These are phyloP conservation scores for Pleurostoma richardsiae DNA, from an alignment of 2,329 filamentous ascomycete species.

Conservation along the genomic window DNA sequence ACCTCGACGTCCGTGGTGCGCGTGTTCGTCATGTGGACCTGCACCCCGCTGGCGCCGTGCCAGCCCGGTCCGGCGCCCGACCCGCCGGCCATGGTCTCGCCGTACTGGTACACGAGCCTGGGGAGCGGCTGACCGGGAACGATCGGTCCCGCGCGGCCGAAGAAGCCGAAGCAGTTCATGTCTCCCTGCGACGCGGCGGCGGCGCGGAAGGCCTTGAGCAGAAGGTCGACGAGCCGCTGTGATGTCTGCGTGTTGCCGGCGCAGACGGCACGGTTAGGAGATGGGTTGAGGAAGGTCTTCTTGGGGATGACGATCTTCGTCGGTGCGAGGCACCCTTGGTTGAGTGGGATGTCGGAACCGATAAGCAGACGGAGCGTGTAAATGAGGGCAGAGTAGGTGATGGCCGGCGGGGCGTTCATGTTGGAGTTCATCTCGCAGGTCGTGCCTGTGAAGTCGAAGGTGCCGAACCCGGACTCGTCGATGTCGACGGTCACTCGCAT, in stretches of 20 bases:
- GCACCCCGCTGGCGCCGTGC: slow-evolving; percentile 23
- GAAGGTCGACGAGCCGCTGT: slow-evolving; percentile 18
- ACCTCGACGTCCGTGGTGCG: slow-evolving; percentile 27
- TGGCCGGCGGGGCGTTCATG: slow-evolving; percentile 28
- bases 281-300: slow-evolving; percentile 19
- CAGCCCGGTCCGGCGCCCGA: slow-evolving; percentile 22
- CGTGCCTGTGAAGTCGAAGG: slow-evolving; percentile 35
- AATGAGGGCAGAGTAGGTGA: slow-evolving; percentile 25
- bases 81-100: slow-evolving; percentile 28
- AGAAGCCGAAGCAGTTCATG: slow-evolving; percentile 19
- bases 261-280: slow-evolving; percentile 14
- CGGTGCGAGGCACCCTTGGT: slow-evolving; percentile 19
- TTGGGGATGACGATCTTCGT: slow-evolving; percentile 15
- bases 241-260: slow-evolving; percentile 17
- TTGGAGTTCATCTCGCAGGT: slow-evolving; percentile 14
- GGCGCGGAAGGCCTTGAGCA: slow-evolving; percentile 18
- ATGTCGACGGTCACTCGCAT: slow-evolving; percentile 26
- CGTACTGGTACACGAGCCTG: slow-evolving; percentile 17
- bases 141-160: slow-evolving; percentile 4
- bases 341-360: slow-evolving; percentile 19
- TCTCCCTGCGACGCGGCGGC: slow-evolving; percentile 17
- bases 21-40: slow-evolving; percentile 29
- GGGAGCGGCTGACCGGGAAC: slow-evolving; percentile 8
- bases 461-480: slow-evolving; percentile 18
- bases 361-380: slow-evolving; percentile 19